Conservation (phyloP, 768 basidiomycete species). For the Gloeophyllum trabeum region DNA sequence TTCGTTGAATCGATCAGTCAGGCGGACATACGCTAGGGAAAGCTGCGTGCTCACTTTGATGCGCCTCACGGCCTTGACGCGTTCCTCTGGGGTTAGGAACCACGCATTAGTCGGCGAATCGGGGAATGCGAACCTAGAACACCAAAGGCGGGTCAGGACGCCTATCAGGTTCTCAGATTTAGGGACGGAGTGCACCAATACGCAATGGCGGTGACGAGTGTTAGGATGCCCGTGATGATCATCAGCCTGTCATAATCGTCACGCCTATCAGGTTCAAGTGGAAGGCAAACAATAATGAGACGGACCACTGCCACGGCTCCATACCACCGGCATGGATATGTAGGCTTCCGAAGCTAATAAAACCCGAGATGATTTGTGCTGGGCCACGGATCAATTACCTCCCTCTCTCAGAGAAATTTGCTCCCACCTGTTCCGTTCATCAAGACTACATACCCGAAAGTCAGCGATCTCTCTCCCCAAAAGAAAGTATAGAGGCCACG, state of each 20-base stretch:
- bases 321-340: constrained; percentile 47
- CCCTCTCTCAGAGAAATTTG: too few species aligned
- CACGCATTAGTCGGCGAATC: constrained; percentile 66
- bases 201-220: constrained; percentile 33
- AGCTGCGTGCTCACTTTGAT: constrained; percentile 36
- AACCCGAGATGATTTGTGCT: constrained; percentile 65
- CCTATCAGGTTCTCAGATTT: too few species aligned
- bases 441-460: constrained; percentile 35
- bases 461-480: background rate
- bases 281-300: background rate
- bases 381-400: too few species aligned
- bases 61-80: constrained; percentile 47
- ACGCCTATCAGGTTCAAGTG: background rate
- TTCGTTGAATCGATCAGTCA: constrained; percentile 13
- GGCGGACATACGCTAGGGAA: background rate
- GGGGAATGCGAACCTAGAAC: constrained; percentile 57
- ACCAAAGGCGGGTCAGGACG: too few species aligned
- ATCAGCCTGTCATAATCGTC: too few species aligned
- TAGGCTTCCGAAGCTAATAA: constrained; percentile 54
- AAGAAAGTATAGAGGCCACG: constrained; percentile 17
- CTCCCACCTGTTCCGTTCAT: constrained; percentile 79
- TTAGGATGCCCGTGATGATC: constrained; percentile 56
- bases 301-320: constrained; percentile 66
- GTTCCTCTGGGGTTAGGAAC: constrained; percentile 59
- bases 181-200: constrained; percentile 41